A percentile compares a stretch with the other conserved stretches of the same genome.
Evolutionary conservation across 2,329 filamentous ascomycete species (phyloP).

Genomic region (Anthostomella pinea): DNA sequence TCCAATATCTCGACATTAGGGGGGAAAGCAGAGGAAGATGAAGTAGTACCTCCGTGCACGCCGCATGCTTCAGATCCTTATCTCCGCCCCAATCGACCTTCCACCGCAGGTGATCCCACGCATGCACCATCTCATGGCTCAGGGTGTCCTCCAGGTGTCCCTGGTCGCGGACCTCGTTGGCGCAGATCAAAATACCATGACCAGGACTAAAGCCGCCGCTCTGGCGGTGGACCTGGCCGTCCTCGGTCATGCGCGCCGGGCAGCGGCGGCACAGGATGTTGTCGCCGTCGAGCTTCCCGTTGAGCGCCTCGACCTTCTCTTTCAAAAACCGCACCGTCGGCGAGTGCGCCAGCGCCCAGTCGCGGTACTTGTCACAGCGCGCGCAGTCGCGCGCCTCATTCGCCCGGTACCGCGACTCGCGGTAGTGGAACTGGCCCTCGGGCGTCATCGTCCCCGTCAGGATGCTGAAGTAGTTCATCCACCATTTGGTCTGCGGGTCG

Average conservation of each 20-base stretch:
- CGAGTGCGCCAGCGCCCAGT: conserved; percentile 81
- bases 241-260: conserved; percentile 52
- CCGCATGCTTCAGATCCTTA: conserved; percentile 79
- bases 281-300: conserved; percentile 66
- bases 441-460: conserved; percentile 69
- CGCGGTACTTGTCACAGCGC: conserved; percentile 75
- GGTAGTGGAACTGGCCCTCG: conserved; percentile 72
- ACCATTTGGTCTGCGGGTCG: conserved; percentile 60
- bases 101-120: conserved; percentile 88
- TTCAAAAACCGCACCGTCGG: conserved; percentile 85
- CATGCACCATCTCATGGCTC: conserved; percentile 97
- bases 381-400: conserved; percentile 77
- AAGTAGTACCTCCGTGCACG: conserved; percentile 93
- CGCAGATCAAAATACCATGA: conserved; percentile 87
- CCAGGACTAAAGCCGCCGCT: conserved; percentile 82
- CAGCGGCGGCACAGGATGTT: conserved; percentile 86
- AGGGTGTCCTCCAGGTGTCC: conserved; percentile 90
- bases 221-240: conserved; percentile 61
- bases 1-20: too few species aligned
- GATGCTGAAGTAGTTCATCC: conserved; percentile 84
- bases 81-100: conserved; percentile 77
- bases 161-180: conserved; percentile 79
- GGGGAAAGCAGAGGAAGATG: background rate
- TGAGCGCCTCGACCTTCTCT: conserved; percentile 75
- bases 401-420: conserved; percentile 68